phyloP scores from a whole-genome alignment of 208 protist species.

The Leishmania aethiopica region DNA sequence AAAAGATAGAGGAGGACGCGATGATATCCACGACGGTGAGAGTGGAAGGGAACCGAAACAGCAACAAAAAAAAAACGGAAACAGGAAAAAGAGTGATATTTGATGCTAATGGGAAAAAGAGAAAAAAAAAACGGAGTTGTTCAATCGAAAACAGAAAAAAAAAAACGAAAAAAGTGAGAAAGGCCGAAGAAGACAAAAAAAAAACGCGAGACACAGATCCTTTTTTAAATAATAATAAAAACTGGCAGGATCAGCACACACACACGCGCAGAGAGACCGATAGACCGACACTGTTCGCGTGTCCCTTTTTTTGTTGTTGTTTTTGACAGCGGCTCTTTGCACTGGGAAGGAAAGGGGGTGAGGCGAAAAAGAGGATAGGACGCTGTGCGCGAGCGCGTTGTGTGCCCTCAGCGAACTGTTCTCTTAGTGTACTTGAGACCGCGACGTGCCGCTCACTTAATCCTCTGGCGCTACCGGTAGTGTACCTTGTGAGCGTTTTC shows the following conservation, averaged over 20 bases:
- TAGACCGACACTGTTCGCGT: background rate
- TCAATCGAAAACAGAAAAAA: background rate
- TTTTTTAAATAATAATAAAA: conserved; percentile 4
- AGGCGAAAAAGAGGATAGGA: background rate
- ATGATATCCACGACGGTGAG: background rate
- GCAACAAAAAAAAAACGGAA: background rate
- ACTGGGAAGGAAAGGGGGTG: background rate
- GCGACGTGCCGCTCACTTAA: background rate
- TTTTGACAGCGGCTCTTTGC: background rate
- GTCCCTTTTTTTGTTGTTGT: background rate
- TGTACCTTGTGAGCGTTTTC: background rate
- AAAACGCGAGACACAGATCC: background rate
- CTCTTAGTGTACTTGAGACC: background rate
- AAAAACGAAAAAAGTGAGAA: background rate
- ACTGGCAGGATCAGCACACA: background rate
- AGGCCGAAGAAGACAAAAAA: conserved; percentile 1
- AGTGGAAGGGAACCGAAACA: background rate
- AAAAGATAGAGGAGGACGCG: background rate
- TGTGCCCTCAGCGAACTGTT: background rate
- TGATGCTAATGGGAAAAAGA: too few species aligned
- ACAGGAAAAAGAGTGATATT: background rate
- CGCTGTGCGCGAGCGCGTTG: background rate
- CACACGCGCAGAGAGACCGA: background rate
- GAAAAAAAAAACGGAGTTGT: too few species aligned
- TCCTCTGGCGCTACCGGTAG: background rate